Percentiles rank a stretch among this genome's conserved stretches.
phyloP scores from a whole-genome alignment of 257 asterid genomes.

The Solanum neorickii region DNA sequence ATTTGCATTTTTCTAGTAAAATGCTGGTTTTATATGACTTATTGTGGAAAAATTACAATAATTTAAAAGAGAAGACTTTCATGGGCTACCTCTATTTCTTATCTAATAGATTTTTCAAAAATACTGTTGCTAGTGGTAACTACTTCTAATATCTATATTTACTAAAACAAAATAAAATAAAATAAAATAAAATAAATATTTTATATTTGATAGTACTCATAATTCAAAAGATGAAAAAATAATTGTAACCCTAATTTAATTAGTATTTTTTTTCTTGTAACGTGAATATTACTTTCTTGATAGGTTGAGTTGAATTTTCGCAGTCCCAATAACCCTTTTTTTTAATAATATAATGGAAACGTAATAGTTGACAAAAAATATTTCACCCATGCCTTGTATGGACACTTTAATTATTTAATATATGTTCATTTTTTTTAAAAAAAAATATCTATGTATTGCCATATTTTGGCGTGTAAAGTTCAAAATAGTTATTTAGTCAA shows the following conservation, averaged over 20 bases:
- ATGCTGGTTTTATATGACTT: neutral
- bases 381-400: neutral
- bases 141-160: neutral
- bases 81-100: neutral
- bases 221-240: too few species aligned
- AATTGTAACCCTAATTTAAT: too few species aligned
- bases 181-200: neutral
- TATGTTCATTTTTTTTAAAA: neutral
- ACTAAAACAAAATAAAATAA: neutral
- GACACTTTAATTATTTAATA: neutral
- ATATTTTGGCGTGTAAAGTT: neutral
- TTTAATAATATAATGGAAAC: neutral
- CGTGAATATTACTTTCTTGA: neutral
- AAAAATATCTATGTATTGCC: too few species aligned
- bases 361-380: neutral
- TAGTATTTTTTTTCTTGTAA: neutral
- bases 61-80: neutral
- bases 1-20: neutral
- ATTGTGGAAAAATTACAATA: neutral
- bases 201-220: too few species aligned
- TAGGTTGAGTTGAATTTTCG: neutral
- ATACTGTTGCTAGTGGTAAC: neutral
- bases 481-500: too few species aligned
- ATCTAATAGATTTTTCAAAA: neutral
- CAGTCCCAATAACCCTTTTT: neutral